Evolutionary conservation across 2,329 filamentous ascomycete genomes (phyloP).

Genomic region (Aureobasidium sp.): DNA sequence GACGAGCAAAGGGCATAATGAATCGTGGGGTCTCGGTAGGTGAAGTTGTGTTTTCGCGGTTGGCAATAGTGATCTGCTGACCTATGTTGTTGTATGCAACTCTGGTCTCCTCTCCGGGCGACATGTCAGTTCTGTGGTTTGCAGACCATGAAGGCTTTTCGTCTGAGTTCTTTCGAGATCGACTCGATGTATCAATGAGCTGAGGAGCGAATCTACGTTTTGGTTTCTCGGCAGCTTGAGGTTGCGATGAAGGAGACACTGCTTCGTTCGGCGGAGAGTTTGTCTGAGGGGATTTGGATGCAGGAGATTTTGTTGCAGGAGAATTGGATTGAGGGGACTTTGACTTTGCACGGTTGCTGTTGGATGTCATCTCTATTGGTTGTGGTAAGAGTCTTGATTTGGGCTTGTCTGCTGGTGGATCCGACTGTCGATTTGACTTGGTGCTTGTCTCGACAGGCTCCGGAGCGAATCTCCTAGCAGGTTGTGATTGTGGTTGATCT

Average conservation of each 20-base stretch:
- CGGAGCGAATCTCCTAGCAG: conserved; percentile 23
- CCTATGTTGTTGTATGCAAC: conserved; percentile 5
- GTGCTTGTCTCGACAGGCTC: conserved; percentile 25
- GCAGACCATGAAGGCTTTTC: conserved; percentile 52
- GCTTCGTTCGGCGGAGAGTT: conserved; percentile 6
- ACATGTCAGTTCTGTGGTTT: conserved; percentile 64
- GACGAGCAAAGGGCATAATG: conserved; percentile 12
- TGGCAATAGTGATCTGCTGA: background rate
- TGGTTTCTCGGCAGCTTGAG: conserved; percentile 16
- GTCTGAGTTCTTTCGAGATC: conserved; percentile 60
- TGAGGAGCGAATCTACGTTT: conserved; percentile 61
- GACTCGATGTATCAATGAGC: conserved; percentile 69
- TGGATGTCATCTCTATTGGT: conserved; percentile 57
- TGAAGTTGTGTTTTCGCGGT: background rate
- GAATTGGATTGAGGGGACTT: background rate
- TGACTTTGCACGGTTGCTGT: conserved; percentile 39
- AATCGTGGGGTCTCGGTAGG: background rate
- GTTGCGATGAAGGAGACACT: conserved; percentile 7
- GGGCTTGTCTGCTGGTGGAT: background rate
- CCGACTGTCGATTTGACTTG: conserved; percentile 15
- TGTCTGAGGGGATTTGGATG: conserved; percentile 4
- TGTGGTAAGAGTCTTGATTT: conserved; percentile 10
- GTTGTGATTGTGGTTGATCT: conserved; percentile 2
- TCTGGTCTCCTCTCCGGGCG: conserved; percentile 34
- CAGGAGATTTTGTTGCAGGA: conserved; percentile 12